Evolutionary conservation across 2,329 filamentous ascomycete genomes (phyloP).

Genomic region (Fusarium gaditjirri): DNA sequence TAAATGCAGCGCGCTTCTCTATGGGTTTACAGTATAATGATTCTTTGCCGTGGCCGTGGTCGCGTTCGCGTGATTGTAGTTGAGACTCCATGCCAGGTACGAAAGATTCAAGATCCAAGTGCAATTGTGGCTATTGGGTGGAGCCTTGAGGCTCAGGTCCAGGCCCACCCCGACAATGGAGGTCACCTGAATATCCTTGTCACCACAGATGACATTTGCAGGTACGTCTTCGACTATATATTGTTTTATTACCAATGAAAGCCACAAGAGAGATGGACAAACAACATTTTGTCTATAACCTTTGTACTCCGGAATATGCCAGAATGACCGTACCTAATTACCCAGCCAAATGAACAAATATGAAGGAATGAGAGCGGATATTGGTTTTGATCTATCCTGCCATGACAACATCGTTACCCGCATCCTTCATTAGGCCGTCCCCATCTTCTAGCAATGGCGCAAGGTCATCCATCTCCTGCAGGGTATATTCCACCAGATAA

Average conservation of each 20-base stretch:
- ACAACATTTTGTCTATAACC: slow-evolving; percentile 35
- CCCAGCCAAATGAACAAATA: slow-evolving; percentile 4
- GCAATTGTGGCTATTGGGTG: slow-evolving; percentile 20
- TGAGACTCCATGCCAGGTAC: slow-evolving; percentile 25
- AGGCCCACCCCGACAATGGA: slow-evolving; percentile 3
- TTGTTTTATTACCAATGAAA: not conserved
- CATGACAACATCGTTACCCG: slow-evolving; percentile 57
- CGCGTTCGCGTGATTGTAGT: slow-evolving; percentile 10
- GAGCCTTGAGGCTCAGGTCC: slow-evolving; percentile 33
- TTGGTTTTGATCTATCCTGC: slow-evolving; percentile 42
- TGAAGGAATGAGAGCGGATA: slow-evolving; percentile 1
- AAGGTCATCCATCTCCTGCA: slow-evolving; percentile 89
- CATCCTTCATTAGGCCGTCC: slow-evolving; percentile 48
- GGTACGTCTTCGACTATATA: not conserved
- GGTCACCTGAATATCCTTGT: not conserved
- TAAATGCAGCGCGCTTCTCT: not conserved
- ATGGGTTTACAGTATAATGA: not conserved
- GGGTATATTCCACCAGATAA: slow-evolving; percentile 91
- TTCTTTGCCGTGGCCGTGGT: not conserved
- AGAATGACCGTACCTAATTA: not conserved
- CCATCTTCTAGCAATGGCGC: slow-evolving; percentile 56
- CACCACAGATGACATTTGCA: not conserved
- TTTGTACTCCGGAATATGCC: slow-evolving; percentile 32
- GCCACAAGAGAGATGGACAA: not conserved
- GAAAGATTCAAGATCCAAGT: slow-evolving; percentile 28